Evolutionary conservation across 2,329 filamentous ascomycete genomes (phyloP), one percentile per base, ranked within the genome.

Genomic region (Fusarium keratoplasticum): DNA sequence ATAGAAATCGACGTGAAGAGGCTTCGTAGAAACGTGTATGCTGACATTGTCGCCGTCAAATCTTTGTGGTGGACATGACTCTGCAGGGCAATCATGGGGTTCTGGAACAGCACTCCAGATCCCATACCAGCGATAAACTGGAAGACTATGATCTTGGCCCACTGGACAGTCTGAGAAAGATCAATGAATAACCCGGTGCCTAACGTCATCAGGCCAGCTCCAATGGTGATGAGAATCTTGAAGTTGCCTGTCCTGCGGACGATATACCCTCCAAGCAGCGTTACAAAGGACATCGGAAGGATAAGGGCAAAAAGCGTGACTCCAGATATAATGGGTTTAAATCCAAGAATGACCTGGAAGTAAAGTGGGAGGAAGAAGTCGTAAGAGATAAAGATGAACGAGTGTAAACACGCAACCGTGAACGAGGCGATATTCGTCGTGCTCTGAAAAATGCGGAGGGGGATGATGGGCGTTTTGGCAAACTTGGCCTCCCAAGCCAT

Each of bases 301-400:
- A 92, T 92, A 64, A 89, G 89, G 0, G 94, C 91, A n/a, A 96
- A 87, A 6, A 95, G 82, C 76, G 94, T 94, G 58, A 95, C 89
- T 59, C 94, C 94, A 1, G 91, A 93, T 27, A 92, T 84, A 35
- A 95, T 89, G 0, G 94, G 92, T 0, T 88, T 87, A 5, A 90
- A 90, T 42, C 92, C 88, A 33, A 94, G 86, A 57, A 94, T 90
- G 54, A 91, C 89, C 81, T 96, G 94, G 81, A 95, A 96, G 84
- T 97, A 98, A 3, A 97, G 87, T 0, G 94, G 94, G 3, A 96
- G 86, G 82, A 93, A 96, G 85, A 95, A 96, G 70, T 89, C 90
- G 31, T 89, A 90, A 0, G 92, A 89, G 76, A 95, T 95, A 84
- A 95, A 96, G 69, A 93, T 90, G 73, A 92, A 89, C 35, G 92